Base-by-base conservation (phyloP, 2,329 filamentous ascomycete species). In the Xenoacremonium recifei region DNA sequence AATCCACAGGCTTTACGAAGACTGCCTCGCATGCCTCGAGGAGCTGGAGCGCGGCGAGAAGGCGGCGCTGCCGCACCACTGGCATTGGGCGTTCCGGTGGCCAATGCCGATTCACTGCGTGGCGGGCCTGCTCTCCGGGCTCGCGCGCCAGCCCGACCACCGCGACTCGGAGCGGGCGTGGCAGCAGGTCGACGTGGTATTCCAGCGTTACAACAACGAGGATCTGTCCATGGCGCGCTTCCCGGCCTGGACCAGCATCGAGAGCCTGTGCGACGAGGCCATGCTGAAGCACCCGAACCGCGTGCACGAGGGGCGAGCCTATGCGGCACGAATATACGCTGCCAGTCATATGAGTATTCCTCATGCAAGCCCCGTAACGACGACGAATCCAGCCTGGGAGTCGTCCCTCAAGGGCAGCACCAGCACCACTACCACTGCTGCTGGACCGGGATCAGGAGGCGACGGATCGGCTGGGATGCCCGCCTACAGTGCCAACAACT, bases 21-120 rank as follows among this genome's bases (percentile, higher is more conserved):
- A 50, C 13, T 50, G 48, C 12, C 37, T 50, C 4, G 37, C 17
- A 16, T 50, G 48, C n/a, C 45, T 50, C 1, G 48, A 50, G n/a
- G 45, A 48, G 17, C 40, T 50, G 10, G 29, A 45, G 3, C 42
- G 36, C 6, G 48, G 48, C 34, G 48, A 50, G 31, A 35, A 42
- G 21, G 42, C 40, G 1, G 48, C 48, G 5, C 35, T 39, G 6
- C 20, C 36, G 11, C 40, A 46, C 27, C 40, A 50, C 25, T 50
- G 48, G 48, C 42, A 48, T 31, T 50, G 48, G 48, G 42, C 45
- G 2, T 50, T 48, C 18, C 39, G 45, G 15, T 50, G 48, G 48
- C 48, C 48, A 6, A 50, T 50, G 45, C 48, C 48, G 15, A 34
- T 48, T 5, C 45, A 50, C 23, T 45, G 44, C 18, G 39, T 50